These are phyloP conservation scores for Adansonia digitata DNA, from an alignment of 345 rosid genomes.

Conservation along the genomic window DNA sequence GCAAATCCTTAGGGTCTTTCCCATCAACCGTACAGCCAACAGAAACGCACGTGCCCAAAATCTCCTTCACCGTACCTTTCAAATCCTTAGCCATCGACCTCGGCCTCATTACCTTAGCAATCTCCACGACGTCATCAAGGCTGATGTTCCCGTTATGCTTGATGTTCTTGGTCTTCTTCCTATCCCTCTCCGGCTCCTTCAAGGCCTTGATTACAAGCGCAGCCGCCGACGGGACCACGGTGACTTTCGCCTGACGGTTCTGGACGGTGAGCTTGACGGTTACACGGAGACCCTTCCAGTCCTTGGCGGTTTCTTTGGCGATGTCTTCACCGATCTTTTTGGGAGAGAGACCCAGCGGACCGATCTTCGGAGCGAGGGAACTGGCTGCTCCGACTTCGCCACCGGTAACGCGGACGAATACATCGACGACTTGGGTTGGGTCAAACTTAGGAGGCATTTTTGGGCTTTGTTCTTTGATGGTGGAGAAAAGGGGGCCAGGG, in stretches of 20 bases:
- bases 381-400: constrained; percentile 67
- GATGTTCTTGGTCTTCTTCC: constrained; percentile 50
- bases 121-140: constrained; percentile 53
- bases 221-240: constrained; percentile 63
- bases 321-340: constrained; percentile 57
- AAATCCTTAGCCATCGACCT: constrained; percentile 60
- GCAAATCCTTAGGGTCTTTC: constrained; percentile 50
- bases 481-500: not conserved
- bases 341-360: constrained; percentile 46
- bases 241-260: constrained; percentile 62
- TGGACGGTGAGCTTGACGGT: constrained; percentile 67
- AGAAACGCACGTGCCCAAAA: constrained; percentile 57
- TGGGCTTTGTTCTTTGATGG: not conserved
- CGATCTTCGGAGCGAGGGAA: constrained; percentile 48
- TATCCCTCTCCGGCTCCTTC: constrained; percentile 56
- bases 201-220: constrained; percentile 57
- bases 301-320: constrained; percentile 66
- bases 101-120: constrained; percentile 44
- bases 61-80: constrained; percentile 53
- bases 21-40: constrained; percentile 63
- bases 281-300: constrained; percentile 67
- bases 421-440: constrained; percentile 59
- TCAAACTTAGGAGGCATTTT: constrained; percentile 69
- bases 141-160: constrained; percentile 48
- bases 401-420: constrained; percentile 63